phyloP scores from a whole-genome alignment of 2,329 filamentous ascomycete genomes.

The Aspergillus caelatus region DNA sequence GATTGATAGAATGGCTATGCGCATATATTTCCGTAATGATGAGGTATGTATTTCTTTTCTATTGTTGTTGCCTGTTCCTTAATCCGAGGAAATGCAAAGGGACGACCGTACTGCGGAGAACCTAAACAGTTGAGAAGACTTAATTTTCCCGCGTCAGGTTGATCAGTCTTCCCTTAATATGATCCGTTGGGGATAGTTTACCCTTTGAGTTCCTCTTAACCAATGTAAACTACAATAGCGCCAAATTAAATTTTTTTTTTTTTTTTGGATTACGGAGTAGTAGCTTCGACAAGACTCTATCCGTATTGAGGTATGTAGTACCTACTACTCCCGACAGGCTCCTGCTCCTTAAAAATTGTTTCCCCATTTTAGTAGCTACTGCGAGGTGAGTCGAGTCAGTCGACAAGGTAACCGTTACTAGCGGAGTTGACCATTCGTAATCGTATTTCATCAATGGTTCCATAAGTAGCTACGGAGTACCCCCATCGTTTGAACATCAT shows the following conservation, averaged over 20 bases:
- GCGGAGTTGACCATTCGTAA: neutral
- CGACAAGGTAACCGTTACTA: neutral
- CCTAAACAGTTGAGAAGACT: neutral
- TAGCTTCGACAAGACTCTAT: neutral
- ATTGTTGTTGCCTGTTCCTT: neutral
- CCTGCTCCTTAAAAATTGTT: too few species aligned
- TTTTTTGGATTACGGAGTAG: neutral
- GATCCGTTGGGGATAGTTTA: neutral
- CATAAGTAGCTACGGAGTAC: neutral
- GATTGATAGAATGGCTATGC: neutral
- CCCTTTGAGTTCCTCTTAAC: neutral
- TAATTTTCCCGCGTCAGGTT: neutral
- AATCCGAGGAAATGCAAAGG: neutral
- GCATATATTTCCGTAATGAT: neutral
- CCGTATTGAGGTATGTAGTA: too few species aligned
- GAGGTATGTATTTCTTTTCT: neutral
- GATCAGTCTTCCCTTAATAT: neutral
- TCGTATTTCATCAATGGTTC: neutral
- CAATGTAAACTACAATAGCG: neutral
- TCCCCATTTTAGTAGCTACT: neutral
- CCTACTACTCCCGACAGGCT: too few species aligned
- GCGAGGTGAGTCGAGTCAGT: neutral
- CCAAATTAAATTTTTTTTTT: too few species aligned
- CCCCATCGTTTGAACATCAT: neutral
- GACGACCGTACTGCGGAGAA: neutral